phyloP scores from a whole-genome alignment of 768 basidiomycete species.

The Psilocybe cyanescens region DNA sequence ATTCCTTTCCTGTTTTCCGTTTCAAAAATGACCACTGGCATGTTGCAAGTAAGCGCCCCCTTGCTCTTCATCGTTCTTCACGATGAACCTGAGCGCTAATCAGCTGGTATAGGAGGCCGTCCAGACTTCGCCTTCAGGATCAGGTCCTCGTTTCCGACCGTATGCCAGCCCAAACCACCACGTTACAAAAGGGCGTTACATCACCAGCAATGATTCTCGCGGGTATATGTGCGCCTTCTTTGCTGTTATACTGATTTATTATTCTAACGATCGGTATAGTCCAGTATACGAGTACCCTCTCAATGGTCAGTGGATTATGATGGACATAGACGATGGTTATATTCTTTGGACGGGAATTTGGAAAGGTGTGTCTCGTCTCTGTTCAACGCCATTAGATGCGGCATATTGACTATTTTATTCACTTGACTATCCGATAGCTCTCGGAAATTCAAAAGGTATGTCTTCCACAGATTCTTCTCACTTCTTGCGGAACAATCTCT shows the following conservation, averaged over 20 bases:
- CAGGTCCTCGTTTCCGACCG: slow-evolving; percentile 59
- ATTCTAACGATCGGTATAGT: slow-evolving; percentile 34
- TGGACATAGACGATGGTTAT: slow-evolving; percentile 93
- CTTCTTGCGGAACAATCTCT: slow-evolving; percentile 2
- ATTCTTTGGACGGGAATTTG: slow-evolving; percentile 93
- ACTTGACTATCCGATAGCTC: slow-evolving; percentile 47
- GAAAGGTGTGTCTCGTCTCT: slow-evolving; percentile 66
- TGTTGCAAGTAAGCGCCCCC: slow-evolving; percentile 45
- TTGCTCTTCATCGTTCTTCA: slow-evolving; percentile 8
- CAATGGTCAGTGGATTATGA: slow-evolving; percentile 94
- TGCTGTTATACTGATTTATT: not conserved
- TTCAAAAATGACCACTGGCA: slow-evolving; percentile 44
- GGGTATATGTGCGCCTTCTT: slow-evolving; percentile 75
- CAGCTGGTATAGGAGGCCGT: slow-evolving; percentile 41
- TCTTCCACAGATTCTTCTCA: not conserved
- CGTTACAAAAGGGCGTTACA: slow-evolving; percentile 85
- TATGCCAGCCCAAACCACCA: slow-evolving; percentile 79
- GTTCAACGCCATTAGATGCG: not conserved
- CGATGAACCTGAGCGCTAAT: slow-evolving; percentile 14
- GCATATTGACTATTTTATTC: not conserved
- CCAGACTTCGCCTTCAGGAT: slow-evolving; percentile 41
- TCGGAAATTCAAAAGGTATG: slow-evolving; percentile 88
- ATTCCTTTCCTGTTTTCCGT: slow-evolving; percentile 26
- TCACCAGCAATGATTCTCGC: slow-evolving; percentile 86
- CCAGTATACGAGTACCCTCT: slow-evolving; percentile 91